A percentile compares a stretch with the other conserved stretches of the same genome.
These are phyloP conservation scores for Microdochium nivale DNA, from an alignment of 2,329 filamentous ascomycete genomes.

Conservation along the genomic window DNA sequence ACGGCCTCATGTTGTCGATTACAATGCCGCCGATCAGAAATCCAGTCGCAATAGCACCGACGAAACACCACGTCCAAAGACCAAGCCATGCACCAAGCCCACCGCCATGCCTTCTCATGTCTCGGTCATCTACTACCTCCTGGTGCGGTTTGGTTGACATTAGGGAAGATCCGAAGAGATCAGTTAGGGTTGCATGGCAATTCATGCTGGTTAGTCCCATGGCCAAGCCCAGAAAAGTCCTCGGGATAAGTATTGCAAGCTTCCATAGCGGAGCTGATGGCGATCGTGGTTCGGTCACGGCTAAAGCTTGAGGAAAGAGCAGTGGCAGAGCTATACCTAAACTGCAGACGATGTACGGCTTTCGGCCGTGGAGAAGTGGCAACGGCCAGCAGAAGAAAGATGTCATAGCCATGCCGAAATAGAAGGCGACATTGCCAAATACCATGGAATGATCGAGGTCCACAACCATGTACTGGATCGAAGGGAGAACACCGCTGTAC, in stretches of 20 bases:
- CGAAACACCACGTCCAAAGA: slow-evolving; percentile 70
- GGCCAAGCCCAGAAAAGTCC: slow-evolving; percentile 57
- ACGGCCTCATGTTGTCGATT: slow-evolving; percentile 54
- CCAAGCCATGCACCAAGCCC: slow-evolving; percentile 76
- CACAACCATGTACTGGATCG: slow-evolving; percentile 68
- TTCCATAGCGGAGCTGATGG: slow-evolving; percentile 48
- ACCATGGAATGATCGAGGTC: slow-evolving; percentile 60
- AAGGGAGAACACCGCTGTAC: slow-evolving; percentile 70
- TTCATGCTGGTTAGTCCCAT: slow-evolving; percentile 75
- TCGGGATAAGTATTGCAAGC: slow-evolving; percentile 51
- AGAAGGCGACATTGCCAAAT: slow-evolving; percentile 66
- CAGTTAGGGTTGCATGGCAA: slow-evolving; percentile 60
- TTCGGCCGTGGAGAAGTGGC: slow-evolving; percentile 66
- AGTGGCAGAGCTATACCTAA: slow-evolving; percentile 63
- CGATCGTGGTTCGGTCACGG: slow-evolving; percentile 47
- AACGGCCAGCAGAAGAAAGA: slow-evolving; percentile 67
- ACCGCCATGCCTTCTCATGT: slow-evolving; percentile 66
- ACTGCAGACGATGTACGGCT: slow-evolving; percentile 65
- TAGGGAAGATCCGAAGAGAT: slow-evolving; percentile 68
- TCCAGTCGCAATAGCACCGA: slow-evolving; percentile 62
- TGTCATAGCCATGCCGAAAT: slow-evolving; percentile 60
- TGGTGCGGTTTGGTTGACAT: slow-evolving; percentile 67
- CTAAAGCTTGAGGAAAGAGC: slow-evolving; percentile 66
- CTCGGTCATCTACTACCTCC: slow-evolving; percentile 57
- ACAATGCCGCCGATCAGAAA: slow-evolving; percentile 64